Conservation (phyloP, 192 early-diverging fungal species). For the Diversispora eburnea region DNA sequence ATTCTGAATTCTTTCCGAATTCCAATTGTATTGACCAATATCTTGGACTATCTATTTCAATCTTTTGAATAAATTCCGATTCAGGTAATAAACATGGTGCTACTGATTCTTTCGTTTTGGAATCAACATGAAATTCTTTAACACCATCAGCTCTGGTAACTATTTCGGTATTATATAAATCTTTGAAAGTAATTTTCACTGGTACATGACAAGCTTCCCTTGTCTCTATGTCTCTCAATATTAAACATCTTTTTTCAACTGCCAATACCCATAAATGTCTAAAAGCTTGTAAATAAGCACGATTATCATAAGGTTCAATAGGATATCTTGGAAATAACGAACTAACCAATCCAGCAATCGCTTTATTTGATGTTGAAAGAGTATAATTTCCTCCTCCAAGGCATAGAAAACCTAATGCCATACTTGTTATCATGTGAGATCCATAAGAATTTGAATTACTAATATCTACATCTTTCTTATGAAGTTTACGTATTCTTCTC, state of each 20-base stretch:
- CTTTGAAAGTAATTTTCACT: constrained; percentile 43
- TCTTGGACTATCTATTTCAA: constrained; percentile 52
- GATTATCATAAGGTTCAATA: constrained; percentile 51
- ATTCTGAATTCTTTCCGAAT: constrained; percentile 33
- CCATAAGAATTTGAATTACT: constrained; percentile 49
- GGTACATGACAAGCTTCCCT: constrained; percentile 53
- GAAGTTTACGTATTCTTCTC: constrained; percentile 52
- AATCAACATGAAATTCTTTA: not conserved
- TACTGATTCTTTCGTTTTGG: constrained; percentile 32
- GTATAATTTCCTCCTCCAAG: constrained; percentile 67
- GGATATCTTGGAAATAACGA: constrained; percentile 69
- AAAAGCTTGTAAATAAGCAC: constrained; percentile 68
- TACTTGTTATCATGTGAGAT: constrained; percentile 64
- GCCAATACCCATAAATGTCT: constrained; percentile 81
- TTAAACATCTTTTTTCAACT: constrained; percentile 62
- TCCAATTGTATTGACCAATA: constrained; percentile 54
- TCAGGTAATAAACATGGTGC: constrained; percentile 63
- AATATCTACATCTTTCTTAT: constrained; percentile 38
- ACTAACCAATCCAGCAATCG: constrained; percentile 66
- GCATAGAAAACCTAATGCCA: constrained; percentile 79
- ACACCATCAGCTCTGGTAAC: constrained; percentile 4
- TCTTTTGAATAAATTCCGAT: constrained; percentile 43
- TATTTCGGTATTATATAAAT: constrained; percentile 22
- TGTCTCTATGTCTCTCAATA: constrained; percentile 62
- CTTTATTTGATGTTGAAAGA: constrained; percentile 57